These are phyloP conservation scores for Amaranthus palmeri DNA, from an alignment of 148 eudicot genomes.

Conservation along the genomic window DNA sequence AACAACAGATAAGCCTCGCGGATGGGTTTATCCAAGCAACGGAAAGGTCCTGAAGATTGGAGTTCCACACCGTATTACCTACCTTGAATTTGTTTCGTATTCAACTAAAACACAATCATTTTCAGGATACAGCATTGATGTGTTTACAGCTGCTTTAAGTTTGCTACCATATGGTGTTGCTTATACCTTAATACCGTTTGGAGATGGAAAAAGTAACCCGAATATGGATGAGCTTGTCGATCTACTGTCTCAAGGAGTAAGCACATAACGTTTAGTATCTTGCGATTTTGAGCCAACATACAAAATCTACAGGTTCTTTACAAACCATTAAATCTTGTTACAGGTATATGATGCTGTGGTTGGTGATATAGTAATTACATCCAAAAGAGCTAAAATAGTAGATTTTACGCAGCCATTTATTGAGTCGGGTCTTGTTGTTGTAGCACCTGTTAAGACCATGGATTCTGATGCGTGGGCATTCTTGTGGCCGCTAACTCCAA, in stretches of 20 bases:
- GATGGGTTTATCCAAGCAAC: slow-evolving; percentile 66
- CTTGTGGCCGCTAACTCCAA: slow-evolving; percentile 50
- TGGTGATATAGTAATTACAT: slow-evolving; percentile 68
- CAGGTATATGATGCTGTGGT: slow-evolving; percentile 61
- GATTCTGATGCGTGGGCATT: slow-evolving; percentile 63
- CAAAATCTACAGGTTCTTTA: neutral
- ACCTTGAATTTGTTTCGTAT: slow-evolving; percentile 40
- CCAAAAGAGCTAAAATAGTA: slow-evolving; percentile 45
- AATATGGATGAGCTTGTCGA: slow-evolving; percentile 43
- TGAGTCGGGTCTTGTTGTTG: slow-evolving; percentile 67
- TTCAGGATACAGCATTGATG: slow-evolving; percentile 74
- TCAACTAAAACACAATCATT: slow-evolving; percentile 36
- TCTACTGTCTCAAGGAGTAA: slow-evolving; percentile 50
- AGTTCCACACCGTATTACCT: slow-evolving; percentile 62
- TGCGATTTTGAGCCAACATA: neutral
- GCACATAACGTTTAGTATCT: slow-evolving; percentile 22
- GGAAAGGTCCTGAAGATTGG: slow-evolving; percentile 60
- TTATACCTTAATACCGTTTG: slow-evolving; percentile 48
- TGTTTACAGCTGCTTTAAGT: slow-evolving; percentile 59
- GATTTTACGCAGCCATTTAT: slow-evolving; percentile 66
- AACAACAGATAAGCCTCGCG: slow-evolving; percentile 54
- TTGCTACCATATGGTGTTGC: slow-evolving; percentile 72
- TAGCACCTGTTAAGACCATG: slow-evolving; percentile 40
- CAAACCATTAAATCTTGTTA: neutral
- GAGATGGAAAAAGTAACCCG: slow-evolving; percentile 56